A percentile compares a stretch with the other conserved stretches of the same genome.
Conservation (phyloP, 2,329 filamentous ascomycete genomes). For the Xylariaceae sp. region DNA sequence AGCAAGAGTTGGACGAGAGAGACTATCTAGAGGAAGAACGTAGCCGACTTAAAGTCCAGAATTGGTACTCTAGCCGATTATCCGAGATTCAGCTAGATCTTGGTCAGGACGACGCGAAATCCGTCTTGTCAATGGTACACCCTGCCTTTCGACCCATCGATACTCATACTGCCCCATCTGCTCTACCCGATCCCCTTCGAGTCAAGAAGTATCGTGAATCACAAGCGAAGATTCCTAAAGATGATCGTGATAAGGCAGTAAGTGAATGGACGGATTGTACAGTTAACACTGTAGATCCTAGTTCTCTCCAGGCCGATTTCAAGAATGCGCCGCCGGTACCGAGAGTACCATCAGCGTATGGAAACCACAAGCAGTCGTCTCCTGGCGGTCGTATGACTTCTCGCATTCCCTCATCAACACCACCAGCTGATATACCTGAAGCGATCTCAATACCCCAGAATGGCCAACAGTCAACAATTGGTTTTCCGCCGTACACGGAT, state of each 20-base stretch:
- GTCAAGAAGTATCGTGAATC: slow-evolving; percentile 19
- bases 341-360: slow-evolving; percentile 28
- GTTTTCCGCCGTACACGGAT: neutral
- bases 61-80: slow-evolving; percentile 34
- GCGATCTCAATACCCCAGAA: neutral
- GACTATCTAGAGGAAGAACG: slow-evolving; percentile 27
- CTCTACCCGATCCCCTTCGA: slow-evolving; percentile 29
- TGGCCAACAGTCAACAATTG: neutral
- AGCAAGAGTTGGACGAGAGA: slow-evolving; percentile 21
- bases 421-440: neutral
- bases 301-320: neutral
- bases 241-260: neutral
- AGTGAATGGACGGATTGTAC: slow-evolving; percentile 36
- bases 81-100: neutral
- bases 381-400: neutral
- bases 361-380: neutral
- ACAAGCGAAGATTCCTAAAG: neutral
- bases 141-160: slow-evolving; percentile 34
- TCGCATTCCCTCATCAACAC: neutral
- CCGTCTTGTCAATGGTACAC: slow-evolving; percentile 35
- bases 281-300: slow-evolving; percentile 27
- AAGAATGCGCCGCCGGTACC: slow-evolving; percentile 31
- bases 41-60: slow-evolving; percentile 31
- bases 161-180: slow-evolving; percentile 23
- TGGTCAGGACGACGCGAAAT: slow-evolving; percentile 24